These are phyloP conservation scores for Clarkia xantiana DNA, from an alignment of 345 rosid genomes.

Conservation along the genomic window DNA sequence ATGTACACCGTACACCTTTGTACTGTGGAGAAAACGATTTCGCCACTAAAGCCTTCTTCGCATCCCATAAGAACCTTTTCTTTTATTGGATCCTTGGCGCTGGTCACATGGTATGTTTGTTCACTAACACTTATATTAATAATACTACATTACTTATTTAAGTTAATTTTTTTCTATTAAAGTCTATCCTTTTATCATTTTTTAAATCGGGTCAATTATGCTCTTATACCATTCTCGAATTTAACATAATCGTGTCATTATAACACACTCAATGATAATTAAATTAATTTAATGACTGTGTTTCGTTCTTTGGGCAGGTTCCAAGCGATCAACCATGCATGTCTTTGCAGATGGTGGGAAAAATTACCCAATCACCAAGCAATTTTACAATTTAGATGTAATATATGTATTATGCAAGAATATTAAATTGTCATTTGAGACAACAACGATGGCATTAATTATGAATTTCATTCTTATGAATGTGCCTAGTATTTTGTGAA, in stretches of 20 bases:
- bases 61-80: slow-evolving; percentile 18
- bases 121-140: no score
- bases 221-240: no score
- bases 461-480: no score
- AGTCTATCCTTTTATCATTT: neutral
- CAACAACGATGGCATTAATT: no score
- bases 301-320: slow-evolving; percentile 14
- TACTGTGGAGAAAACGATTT: slow-evolving; percentile 15
- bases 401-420: neutral
- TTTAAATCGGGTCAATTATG: neutral
- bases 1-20: slow-evolving; percentile 14
- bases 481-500: no score
- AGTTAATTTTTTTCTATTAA: neutral
- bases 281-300: neutral
- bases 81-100: slow-evolving; percentile 31
- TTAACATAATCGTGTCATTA: neutral
- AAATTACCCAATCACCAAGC: slow-evolving; percentile 19
- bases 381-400: neutral
- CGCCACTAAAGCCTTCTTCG: slow-evolving; percentile 16
- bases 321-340: slow-evolving; percentile 30
- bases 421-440: no score
- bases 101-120: slow-evolving; percentile 32
- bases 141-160: neutral
- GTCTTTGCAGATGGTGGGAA: slow-evolving; percentile 28
- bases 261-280: no score